A percentile compares a stretch with the other conserved stretches of the same genome.
Evolutionary conservation across 306 rosid species (phyloP).

Genomic region (Herpetospermum pedunculosum): DNA sequence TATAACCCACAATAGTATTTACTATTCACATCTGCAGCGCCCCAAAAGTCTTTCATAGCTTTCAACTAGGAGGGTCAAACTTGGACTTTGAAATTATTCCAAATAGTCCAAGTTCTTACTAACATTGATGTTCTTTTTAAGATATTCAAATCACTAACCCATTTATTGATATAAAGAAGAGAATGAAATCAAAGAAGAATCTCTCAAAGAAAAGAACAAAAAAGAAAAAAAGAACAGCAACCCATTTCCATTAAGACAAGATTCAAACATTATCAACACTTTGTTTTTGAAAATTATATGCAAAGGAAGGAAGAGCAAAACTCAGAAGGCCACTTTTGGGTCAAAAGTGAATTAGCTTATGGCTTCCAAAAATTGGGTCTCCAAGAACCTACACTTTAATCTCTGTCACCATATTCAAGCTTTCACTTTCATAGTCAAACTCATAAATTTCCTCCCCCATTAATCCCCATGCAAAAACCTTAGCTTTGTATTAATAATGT

Average conservation of each 20-base stretch:
- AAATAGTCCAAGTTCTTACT: no score
- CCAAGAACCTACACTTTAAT: conserved; percentile 7
- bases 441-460: not conserved
- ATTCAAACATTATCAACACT: not conserved
- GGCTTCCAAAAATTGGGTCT: not conserved
- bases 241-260: not conserved
- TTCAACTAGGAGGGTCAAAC: not conserved
- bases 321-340: conserved; percentile 9
- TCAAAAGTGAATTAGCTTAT: conserved; percentile 3
- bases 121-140: not conserved
- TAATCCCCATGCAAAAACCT: not conserved
- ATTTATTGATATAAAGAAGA: not conserved
- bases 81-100: no score
- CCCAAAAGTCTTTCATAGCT: no score
- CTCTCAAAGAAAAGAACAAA: not conserved
- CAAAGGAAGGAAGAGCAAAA: conserved; percentile 1
- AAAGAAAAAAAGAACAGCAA: not conserved
- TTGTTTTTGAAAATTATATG: not conserved
- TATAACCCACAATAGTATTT: no score
- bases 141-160: no score
- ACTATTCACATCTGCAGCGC: no score
- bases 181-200: not conserved
- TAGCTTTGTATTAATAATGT: not conserved
- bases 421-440: conserved; percentile 12
- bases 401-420: not conserved